These are phyloP conservation scores for Syncephalastrum contaminatum DNA, from an alignment of 371 early-diverging fungal genomes.

Conservation along the genomic window DNA sequence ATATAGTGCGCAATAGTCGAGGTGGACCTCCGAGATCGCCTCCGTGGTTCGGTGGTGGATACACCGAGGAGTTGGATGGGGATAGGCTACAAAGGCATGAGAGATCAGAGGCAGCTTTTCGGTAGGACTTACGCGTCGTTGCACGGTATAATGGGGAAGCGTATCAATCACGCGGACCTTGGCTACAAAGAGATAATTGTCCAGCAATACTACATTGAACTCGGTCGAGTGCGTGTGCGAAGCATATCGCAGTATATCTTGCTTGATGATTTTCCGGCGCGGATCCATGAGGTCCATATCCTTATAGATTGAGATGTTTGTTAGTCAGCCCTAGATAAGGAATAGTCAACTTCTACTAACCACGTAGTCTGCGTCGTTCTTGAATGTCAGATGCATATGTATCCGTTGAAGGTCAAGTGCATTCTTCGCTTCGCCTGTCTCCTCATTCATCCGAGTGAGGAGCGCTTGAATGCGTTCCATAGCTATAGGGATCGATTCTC, in stretches of 20 bases:
- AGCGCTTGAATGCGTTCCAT: slow-evolving; percentile 65
- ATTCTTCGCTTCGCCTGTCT: slow-evolving; percentile 86
- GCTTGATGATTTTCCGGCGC: slow-evolving; percentile 74
- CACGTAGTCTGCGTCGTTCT: slow-evolving; percentile 25
- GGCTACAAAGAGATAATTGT: slow-evolving; percentile 82
- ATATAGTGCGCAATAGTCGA: slow-evolving; percentile 48
- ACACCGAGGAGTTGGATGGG: slow-evolving; percentile 65
- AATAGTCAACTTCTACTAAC: slow-evolving; percentile 49
- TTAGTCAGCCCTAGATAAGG: slow-evolving; percentile 65
- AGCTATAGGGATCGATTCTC: slow-evolving; percentile 56
- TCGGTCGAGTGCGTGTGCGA: slow-evolving; percentile 61
- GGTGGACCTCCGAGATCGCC: slow-evolving; percentile 20
- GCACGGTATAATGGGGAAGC: slow-evolving; percentile 27
- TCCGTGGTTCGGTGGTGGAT: slow-evolving; percentile 13
- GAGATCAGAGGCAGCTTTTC: not conserved
- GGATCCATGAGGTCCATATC: slow-evolving; percentile 71
- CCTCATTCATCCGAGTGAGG: slow-evolving; percentile 74
- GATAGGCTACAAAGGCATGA: slow-evolving; percentile 53
- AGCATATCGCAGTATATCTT: slow-evolving; percentile 68
- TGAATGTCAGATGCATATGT: slow-evolving; percentile 25
- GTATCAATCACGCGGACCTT: slow-evolving; percentile 45
- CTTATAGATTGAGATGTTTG: slow-evolving; percentile 27
- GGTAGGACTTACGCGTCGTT: slow-evolving; percentile 20
- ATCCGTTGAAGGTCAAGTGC: slow-evolving; percentile 60
- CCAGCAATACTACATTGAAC: slow-evolving; percentile 80